Base-by-base conservation (phyloP, 768 basidiomycete species). In the Agrocybe pediades region DNA sequence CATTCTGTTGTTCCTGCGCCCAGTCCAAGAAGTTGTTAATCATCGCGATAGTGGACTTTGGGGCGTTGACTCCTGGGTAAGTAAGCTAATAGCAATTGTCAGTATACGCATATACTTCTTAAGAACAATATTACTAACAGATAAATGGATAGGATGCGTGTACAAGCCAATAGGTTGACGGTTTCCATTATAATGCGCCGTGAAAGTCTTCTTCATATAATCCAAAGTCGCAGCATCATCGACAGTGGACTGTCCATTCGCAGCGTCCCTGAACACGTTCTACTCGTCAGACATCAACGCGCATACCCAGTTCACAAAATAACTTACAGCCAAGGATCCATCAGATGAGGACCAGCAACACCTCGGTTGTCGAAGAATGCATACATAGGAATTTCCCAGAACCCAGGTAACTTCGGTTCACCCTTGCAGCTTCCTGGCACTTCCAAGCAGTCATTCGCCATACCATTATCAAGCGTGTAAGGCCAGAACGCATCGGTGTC, bases 301-400 rank as follows among this genome's bases (percentile, higher is more conserved):
- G 23, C 8, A 29, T 21, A 23, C n/a, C 5, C 20, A 49, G 25
- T 39, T 36, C 33, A 48, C 54, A 44, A 23, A 13, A n/a, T 15
- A 9, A 74, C 84, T 75, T 53, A 86, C 82, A 91, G 73, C 87
- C 88, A 91, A 43, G 89, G 88, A 63, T 92, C 90, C 90, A 91
- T 91, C 59, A 91, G 71, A 72, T 91, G 88, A 15, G 74, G 68
- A 0, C 87, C 87, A 6, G 57, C 69, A 8, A 68, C 72, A 4
- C 86, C 86, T 9, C 71, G 66, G 9, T 78, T 54, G 65, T 89
- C 88, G 57, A 91, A 90, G 68, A 83, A 80, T 0, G 85, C 85
- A 66, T 90, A 90, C 89, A 92, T 90, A 1, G 90, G 90, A 49
- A 90, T 77, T 69, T 92, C 88, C 90, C 90, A 92, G 63, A 92